These are phyloP conservation scores for Udeniomyces megalosporus DNA, from an alignment of 768 basidiomycete genomes.

Conservation along the genomic window DNA sequence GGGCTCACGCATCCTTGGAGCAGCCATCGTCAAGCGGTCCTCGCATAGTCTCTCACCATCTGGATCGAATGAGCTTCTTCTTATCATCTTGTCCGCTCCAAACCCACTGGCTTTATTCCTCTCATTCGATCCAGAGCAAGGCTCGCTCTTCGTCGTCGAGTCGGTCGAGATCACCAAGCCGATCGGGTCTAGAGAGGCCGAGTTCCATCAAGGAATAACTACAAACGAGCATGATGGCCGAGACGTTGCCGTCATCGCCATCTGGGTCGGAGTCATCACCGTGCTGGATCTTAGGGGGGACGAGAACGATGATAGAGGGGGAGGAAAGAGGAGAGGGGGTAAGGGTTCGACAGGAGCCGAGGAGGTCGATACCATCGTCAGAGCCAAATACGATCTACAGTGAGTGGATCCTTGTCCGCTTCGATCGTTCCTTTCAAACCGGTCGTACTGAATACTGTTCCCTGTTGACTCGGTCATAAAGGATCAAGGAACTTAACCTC, in stretches of 20 bases:
- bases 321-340: background rate
- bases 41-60: background rate
- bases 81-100: constrained; percentile 6
- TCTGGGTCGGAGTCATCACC: constrained; percentile 12
- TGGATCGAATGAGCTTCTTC: background rate
- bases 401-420: background rate
- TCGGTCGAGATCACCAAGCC: background rate
- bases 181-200: constrained; percentile 5
- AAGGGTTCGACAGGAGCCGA: background rate
- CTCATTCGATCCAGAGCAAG: background rate
- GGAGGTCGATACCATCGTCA: background rate
- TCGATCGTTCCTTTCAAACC: background rate
- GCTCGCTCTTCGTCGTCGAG: background rate
- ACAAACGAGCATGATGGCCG: background rate
- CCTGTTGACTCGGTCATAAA: background rate
- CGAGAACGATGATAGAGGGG: background rate
- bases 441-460: too few relatives aligned
- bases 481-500: constrained; percentile 11
- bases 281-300: background rate
- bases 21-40: background rate
- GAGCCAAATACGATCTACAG: constrained; percentile 9
- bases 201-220: constrained; percentile 11
- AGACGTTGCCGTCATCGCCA: background rate
- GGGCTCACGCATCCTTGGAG: constrained; percentile 8
- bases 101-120: constrained; percentile 2